Conservation (phyloP, 345 rosid species). For the Acer yangbiense region DNA sequence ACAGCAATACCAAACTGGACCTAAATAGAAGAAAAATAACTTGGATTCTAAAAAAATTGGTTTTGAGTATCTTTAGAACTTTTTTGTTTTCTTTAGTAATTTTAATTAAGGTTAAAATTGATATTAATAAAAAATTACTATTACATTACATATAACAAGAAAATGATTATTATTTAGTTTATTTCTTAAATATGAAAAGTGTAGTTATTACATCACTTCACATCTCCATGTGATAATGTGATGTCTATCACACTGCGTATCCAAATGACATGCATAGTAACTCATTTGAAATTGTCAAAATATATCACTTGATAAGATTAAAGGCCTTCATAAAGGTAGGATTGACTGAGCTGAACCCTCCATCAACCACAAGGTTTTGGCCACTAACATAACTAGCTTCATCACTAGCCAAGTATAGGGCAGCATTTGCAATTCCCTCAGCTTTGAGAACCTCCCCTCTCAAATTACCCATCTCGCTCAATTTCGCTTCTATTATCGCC, state of each 20-base stretch:
- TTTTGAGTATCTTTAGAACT: too few species aligned
- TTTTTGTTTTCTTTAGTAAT: too few species aligned
- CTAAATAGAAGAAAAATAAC: too few species aligned
- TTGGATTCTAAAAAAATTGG: too few species aligned
- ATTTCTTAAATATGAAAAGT: too few species aligned
- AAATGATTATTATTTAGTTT: too few species aligned
- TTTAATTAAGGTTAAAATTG: too few species aligned
- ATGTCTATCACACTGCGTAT: too few species aligned
- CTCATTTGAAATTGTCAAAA: neutral
- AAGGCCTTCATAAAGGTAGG: conserved; percentile 22
- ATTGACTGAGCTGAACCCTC: conserved; percentile 36
- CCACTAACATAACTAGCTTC: conserved; percentile 47
- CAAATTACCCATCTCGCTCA: conserved; percentile 24
- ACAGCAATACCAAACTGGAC: too few species aligned
- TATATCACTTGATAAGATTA: neutral
- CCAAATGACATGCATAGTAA: neutral
- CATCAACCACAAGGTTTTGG: conserved; percentile 43
- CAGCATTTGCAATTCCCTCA: conserved; percentile 37
- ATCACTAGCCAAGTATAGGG: conserved; percentile 42
- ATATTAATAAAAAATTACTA: too few species aligned
- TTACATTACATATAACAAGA: too few species aligned
- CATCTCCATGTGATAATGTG: neutral
- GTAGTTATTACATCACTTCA: neutral
- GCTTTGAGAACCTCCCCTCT: conserved; percentile 30
- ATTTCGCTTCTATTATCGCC: neutral